Evolutionary conservation across 345 rosid species (phyloP).

Genomic region (Eucalyptus erythrocorys): DNA sequence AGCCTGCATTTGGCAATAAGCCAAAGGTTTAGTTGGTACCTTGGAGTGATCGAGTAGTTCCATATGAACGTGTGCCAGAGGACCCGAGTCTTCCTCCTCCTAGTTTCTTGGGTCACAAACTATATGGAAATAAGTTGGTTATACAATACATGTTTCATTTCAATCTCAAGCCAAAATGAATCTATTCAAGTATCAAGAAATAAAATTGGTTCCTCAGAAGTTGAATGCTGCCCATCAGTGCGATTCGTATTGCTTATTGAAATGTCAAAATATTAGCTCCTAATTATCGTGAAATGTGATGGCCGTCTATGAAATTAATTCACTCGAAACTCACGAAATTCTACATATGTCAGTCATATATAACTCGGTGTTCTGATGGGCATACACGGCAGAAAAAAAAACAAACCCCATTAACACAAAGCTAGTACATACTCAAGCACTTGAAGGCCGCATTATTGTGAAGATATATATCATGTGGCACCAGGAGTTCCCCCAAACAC

Average conservation of each 20-base stretch:
- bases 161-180: neutral
- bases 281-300: neutral
- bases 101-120: neutral
- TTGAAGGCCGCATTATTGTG: neutral
- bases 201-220: neutral
- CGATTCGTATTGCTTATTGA: neutral
- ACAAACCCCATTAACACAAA: neutral
- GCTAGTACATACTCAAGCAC: neutral
- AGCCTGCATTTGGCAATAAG: too few species aligned
- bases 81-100: too few species aligned
- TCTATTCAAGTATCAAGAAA: neutral
- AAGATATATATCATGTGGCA: slow-evolving; percentile 2
- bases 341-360: neutral
- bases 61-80: too few species aligned
- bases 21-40: too few species aligned
- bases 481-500: slow-evolving; percentile 56
- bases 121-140: neutral
- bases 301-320: neutral
- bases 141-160: neutral
- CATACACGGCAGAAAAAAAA: neutral
- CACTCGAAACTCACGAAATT: neutral
- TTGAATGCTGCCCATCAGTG: neutral
- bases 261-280: neutral
- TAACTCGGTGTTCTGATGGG: neutral
- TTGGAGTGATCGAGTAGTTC: too few species aligned